Evolutionary conservation across 495 filamentous ascomycete genomes (phyloP).

Genomic region (Hypoxylon lienhwacheense): DNA sequence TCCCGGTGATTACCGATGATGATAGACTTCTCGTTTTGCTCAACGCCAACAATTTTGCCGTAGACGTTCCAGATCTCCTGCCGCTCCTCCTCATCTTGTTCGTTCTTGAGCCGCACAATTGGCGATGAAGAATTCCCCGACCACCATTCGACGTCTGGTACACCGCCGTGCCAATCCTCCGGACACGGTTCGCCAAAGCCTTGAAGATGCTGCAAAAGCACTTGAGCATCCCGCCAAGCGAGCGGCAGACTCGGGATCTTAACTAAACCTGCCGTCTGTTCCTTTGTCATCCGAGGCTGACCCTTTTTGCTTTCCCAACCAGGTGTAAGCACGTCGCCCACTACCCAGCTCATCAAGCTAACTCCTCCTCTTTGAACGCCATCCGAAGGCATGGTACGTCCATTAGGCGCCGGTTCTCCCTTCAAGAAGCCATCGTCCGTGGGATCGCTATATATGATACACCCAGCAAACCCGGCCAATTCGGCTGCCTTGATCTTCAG

Average conservation of each 20-base stretch:
- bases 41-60: slow-evolving; percentile 76
- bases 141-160: slow-evolving; percentile 77
- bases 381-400: slow-evolving; percentile 74
- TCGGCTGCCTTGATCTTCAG: slow-evolving; percentile 91
- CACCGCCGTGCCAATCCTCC: slow-evolving; percentile 73
- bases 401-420: slow-evolving; percentile 70
- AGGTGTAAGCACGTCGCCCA: slow-evolving; percentile 87
- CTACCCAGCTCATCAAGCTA: slow-evolving; percentile 76
- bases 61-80: slow-evolving; percentile 91
- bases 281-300: slow-evolving; percentile 63
- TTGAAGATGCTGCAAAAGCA: slow-evolving; percentile 73
- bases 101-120: slow-evolving; percentile 78
- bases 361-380: slow-evolving; percentile 84
- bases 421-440: slow-evolving; percentile 73
- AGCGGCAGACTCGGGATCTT: slow-evolving; percentile 88
- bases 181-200: slow-evolving; percentile 73
- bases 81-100: slow-evolving; percentile 79
- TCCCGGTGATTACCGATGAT: slow-evolving; percentile 94
- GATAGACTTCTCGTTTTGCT: slow-evolving; percentile 81
- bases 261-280: slow-evolving; percentile 70
- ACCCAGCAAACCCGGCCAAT: slow-evolving; percentile 77
- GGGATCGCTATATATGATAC: slow-evolving; percentile 90
- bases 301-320: slow-evolving; percentile 77
- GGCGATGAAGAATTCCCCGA: slow-evolving; percentile 77
- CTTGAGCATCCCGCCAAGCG: slow-evolving; percentile 83